Evolutionary conservation across 2,329 filamentous ascomycete genomes (phyloP), one percentile per base, ranked within the genome.

Genomic region (Blumeriella jaapii): DNA sequence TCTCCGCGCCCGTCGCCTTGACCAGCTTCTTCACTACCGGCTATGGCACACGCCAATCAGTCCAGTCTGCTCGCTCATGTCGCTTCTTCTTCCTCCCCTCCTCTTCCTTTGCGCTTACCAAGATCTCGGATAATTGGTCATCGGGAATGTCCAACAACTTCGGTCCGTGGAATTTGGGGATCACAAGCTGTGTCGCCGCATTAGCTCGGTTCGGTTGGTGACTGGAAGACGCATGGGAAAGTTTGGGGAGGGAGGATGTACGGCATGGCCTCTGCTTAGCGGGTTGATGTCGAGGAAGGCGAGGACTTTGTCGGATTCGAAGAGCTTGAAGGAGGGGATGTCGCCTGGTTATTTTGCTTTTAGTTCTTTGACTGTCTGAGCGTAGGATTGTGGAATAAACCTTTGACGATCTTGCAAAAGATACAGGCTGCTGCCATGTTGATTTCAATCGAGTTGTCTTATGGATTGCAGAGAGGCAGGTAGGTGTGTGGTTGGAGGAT

Each of bases 401-500:
- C 89, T 72, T 93, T 93, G 67, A 98, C 81, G 58, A 98, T 96
- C 61, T 85, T 93, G 71, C 91, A 98, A 67, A 98, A 98, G 56
- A 96, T 85, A 59, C 91, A 98, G 45, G 79, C 68, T 35, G 78
- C 69, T 17, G 22, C 22, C 22, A 24, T 24, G 4, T 24, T 24
- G 27, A 33, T 29, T 23, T 29, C n/a, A 13, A 14, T 15, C 14
- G 14, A 19, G 12, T 19, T 16, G 6, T 30, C 15, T 17, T 15
- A 17, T 23, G 14, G 18, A 18, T 23, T 19, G 6, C 4, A n/a
- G n/a, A n/a, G n/a, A n/a, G n/a, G 2, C 29, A 2, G 11, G 5
- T 16, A 10, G 13, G 18, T 14, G 12, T 12, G 18, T 2, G 11
- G 17, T 8, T 18, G 22, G 12, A 29, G 23, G 22, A 18, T 22